Percentiles rank a stretch among this genome's conserved stretches.
phyloP scores from a whole-genome alignment of 2,329 filamentous ascomycete genomes.

The Phialocephala sp. region DNA sequence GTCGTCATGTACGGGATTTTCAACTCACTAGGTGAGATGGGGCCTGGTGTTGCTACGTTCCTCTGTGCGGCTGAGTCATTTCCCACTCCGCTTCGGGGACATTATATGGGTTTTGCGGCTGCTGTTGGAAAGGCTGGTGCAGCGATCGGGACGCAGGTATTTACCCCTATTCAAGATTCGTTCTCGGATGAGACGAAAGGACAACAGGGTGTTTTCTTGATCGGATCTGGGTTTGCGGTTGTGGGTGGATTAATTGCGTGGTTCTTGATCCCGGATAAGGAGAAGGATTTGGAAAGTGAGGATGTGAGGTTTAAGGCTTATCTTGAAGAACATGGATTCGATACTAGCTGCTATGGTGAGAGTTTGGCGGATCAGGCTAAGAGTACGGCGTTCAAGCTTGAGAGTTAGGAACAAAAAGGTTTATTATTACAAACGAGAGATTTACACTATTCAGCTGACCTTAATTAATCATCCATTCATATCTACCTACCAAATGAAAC shows the following conservation, averaged over 20 bases:
- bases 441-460: no score
- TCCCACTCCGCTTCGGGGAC: slow-evolving; percentile 55
- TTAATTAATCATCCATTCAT: no score
- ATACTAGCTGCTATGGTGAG: slow-evolving; percentile 44
- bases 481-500: no score
- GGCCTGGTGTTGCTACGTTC: slow-evolving; percentile 52
- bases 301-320: slow-evolving; percentile 52
- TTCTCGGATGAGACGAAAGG: slow-evolving; percentile 50
- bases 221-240: slow-evolving; percentile 55
- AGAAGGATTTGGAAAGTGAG: slow-evolving; percentile 50
- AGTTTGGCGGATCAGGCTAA: not conserved
- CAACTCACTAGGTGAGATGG: slow-evolving; percentile 54
- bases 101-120: slow-evolving; percentile 54
- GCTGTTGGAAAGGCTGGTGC: slow-evolving; percentile 56
- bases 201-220: slow-evolving; percentile 55
- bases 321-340: slow-evolving; percentile 50
- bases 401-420: not conserved
- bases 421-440: no score
- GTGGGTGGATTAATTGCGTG: slow-evolving; percentile 52
- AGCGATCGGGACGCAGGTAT: slow-evolving; percentile 56
- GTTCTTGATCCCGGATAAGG: slow-evolving; percentile 53
- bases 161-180: slow-evolving; percentile 55
- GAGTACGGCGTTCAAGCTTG: not conserved
- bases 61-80: slow-evolving; percentile 53
- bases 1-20: slow-evolving; percentile 58